phyloP scores from a whole-genome alignment of 1,284 basidiomycete genomes.

The Laetiporus sulphureus region DNA sequence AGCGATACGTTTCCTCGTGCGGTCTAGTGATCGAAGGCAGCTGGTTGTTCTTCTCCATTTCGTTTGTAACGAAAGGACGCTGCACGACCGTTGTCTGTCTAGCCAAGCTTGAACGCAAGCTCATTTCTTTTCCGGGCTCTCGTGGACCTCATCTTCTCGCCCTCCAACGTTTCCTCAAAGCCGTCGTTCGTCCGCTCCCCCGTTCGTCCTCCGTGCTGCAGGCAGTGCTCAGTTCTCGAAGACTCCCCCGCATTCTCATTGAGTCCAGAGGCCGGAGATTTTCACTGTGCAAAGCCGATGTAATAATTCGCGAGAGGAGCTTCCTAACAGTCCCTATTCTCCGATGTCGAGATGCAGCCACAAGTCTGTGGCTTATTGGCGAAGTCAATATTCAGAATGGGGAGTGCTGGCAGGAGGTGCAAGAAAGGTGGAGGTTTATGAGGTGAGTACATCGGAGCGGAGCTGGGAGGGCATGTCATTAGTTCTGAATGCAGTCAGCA shows the following conservation, averaged over 20 bases:
- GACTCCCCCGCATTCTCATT: constrained; percentile 29
- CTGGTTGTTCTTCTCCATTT: constrained; percentile 12
- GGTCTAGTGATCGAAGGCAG: constrained; percentile 17
- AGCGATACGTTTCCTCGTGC: no score
- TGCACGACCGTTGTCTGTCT: constrained; percentile 14
- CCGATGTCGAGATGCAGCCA: constrained; percentile 60
- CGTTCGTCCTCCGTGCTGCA: constrained; percentile 54
- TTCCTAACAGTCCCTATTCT: no score
- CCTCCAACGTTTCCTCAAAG: no score
- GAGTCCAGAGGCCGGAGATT: constrained; percentile 44
- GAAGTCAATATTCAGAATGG: constrained; percentile 41
- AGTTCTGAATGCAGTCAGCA: constrained; percentile 27
- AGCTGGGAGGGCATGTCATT: no score
- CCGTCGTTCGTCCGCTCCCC: no score
- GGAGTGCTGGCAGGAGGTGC: constrained; percentile 46
- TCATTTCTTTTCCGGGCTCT: no score
- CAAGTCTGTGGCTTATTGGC: constrained; percentile 39
- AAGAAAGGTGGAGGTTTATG: no score
- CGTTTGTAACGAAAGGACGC: constrained; percentile 13
- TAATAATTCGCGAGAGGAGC: no score
- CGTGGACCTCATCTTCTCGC: no score
- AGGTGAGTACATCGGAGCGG: no score
- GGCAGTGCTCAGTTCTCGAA: constrained; percentile 53
- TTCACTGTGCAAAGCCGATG: no score
- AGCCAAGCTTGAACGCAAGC: constrained; percentile 50